A percentile compares a stretch with the other conserved stretches of the same genome.
Conservation (phyloP, 2,329 filamentous ascomycete genomes). For the Monosporascus sp. region DNA sequence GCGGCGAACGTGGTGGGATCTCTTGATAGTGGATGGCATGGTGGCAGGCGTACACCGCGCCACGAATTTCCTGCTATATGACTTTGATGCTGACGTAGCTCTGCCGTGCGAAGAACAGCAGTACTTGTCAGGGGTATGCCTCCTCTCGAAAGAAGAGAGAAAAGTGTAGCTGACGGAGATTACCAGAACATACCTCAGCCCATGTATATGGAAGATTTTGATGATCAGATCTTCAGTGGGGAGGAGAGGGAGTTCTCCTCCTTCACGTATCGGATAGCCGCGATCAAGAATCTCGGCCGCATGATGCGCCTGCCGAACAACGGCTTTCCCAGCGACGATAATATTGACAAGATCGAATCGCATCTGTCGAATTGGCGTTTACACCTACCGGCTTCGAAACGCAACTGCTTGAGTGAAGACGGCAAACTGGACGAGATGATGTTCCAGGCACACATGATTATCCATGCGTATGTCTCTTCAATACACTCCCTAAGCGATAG, state of each 20-base stretch:
- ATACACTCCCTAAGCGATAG: neutral
- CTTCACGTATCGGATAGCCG: constrained; percentile 78
- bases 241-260: constrained; percentile 72
- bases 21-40: constrained; percentile 78
- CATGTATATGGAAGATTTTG: constrained; percentile 67
- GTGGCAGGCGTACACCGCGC: constrained; percentile 73
- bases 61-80: constrained; percentile 65
- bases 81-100: constrained; percentile 61
- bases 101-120: constrained; percentile 82
- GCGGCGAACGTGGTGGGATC: constrained; percentile 86
- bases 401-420: constrained; percentile 61
- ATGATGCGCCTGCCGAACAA: constrained; percentile 58
- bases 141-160: neutral
- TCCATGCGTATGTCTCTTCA: constrained; percentile 40
- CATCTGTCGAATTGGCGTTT: constrained; percentile 69
- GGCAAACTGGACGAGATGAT: constrained; percentile 81
- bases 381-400: constrained; percentile 69
- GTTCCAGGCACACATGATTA: constrained; percentile 85
- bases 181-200: constrained; percentile 51
- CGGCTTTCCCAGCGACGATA: constrained; percentile 48
- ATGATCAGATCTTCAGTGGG: constrained; percentile 67
- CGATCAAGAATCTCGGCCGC: constrained; percentile 70
- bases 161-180: constrained; percentile 3
- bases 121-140: constrained; percentile 53
- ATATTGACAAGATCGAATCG: constrained; percentile 45